A percentile compares a stretch with the other conserved stretches of the same genome.
phyloP scores from a whole-genome alignment of 1,284 basidiomycete species.

The Pseudozyma sp. region DNA sequence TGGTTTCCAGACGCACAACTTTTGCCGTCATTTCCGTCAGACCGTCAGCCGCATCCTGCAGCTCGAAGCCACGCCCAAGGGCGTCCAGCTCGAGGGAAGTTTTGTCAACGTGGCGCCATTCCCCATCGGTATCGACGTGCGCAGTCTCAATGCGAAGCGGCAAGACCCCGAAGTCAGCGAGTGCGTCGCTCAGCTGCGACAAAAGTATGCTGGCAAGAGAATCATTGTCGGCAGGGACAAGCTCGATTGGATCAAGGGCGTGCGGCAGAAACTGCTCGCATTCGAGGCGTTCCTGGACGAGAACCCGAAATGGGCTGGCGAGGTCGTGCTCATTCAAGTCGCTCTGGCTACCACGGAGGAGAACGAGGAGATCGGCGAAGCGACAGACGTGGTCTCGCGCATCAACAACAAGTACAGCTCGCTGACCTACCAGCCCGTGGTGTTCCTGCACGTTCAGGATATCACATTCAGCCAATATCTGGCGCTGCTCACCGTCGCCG shows the following conservation, averaged over 20 bases:
- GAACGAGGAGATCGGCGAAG: conserved; percentile 79
- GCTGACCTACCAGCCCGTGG: conserved; percentile 86
- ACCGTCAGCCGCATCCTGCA: conserved; percentile 84
- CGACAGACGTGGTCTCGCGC: conserved; percentile 80
- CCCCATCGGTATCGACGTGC: conserved; percentile 88
- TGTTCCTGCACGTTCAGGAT: conserved; percentile 87
- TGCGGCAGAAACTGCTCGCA: conserved; percentile 82
- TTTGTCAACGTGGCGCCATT: conserved; percentile 88
- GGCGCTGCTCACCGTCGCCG: conserved; percentile 82
- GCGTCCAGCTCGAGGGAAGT: conserved; percentile 74
- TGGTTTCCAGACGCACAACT: conserved; percentile 86
- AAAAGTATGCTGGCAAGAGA: conserved; percentile 85
- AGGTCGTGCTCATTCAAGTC: conserved; percentile 86
- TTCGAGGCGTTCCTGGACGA: conserved; percentile 86
- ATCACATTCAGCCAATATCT: conserved; percentile 87
- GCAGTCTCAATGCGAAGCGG: conserved; percentile 77
- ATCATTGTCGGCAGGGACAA: conserved; percentile 88
- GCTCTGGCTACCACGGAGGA: conserved; percentile 84
- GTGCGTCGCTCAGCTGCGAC: conserved; percentile 80
- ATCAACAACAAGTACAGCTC: conserved; percentile 85
- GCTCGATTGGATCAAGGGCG: conserved; percentile 85
- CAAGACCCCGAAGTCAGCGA: conserved; percentile 82
- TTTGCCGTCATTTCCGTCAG: conserved; percentile 71
- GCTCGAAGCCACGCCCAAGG: conserved; percentile 84
- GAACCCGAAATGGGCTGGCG: conserved; percentile 81